phyloP scores from a whole-genome alignment of 192 early-diverging fungal genomes.

The Coemansia javaensis region DNA sequence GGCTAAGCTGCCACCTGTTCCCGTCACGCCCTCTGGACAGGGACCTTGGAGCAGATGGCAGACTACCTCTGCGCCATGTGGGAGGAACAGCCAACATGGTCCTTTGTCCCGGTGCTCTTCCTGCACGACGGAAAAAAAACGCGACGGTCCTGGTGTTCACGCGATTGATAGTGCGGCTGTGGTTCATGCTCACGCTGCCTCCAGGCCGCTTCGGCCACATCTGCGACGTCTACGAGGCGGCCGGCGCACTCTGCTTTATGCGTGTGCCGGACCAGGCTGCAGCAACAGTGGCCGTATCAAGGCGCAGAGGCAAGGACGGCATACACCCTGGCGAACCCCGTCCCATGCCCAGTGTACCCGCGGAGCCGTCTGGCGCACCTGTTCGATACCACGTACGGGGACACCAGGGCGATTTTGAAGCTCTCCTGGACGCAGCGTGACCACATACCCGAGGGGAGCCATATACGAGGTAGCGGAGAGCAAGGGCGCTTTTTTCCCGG shows the following conservation, averaged over 20 bases:
- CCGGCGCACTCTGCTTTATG: too few relatives aligned
- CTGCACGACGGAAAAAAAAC: constrained; percentile 7
- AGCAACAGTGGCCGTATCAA: too few relatives aligned
- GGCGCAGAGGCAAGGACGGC: too few relatives aligned
- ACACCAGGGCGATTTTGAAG: not conserved
- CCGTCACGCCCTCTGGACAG: too few relatives aligned
- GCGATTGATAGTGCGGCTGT: constrained; percentile 4
- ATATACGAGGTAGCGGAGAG: too few relatives aligned
- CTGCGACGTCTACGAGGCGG: not conserved
- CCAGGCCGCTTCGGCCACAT: not conserved
- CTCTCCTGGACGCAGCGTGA: constrained; percentile 1
- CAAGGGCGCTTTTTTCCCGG: too few relatives aligned
- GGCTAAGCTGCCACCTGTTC: not conserved
- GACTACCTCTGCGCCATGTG: constrained; percentile 9
- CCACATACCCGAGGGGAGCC: constrained; percentile 9
- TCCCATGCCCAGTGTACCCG: not conserved
- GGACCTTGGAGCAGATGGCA: constrained; percentile 20
- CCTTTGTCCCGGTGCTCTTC: constrained; percentile 6
- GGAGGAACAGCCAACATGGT: constrained; percentile 6
- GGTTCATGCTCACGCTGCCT: not conserved
- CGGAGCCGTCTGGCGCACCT: not conserved
- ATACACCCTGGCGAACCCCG: too few relatives aligned
- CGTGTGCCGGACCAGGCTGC: too few relatives aligned
- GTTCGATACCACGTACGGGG: not conserved
- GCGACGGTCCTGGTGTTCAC: constrained; percentile 14